A percentile compares a stretch with the other conserved stretches of the same genome.
phyloP scores from a whole-genome alignment of 2,329 filamentous ascomycete species.

The Aspergillus fumigatiaffinis region DNA sequence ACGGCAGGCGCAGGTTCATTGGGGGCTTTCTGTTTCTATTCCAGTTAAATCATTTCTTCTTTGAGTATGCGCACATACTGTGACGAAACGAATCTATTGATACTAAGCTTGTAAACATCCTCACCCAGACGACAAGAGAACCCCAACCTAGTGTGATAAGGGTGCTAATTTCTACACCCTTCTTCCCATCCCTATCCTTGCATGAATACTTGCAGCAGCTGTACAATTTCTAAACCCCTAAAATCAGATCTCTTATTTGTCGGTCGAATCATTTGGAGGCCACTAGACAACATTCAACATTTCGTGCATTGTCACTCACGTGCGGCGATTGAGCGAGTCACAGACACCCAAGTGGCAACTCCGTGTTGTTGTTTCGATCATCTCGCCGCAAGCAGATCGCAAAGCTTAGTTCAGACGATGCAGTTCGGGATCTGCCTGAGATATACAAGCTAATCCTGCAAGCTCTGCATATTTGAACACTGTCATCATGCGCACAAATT shows the following conservation, averaged over 20 bases:
- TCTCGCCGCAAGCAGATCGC: slow-evolving; percentile 10
- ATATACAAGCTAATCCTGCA: neutral
- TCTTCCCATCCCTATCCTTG: neutral
- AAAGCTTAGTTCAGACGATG: neutral
- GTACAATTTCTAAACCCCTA: neutral
- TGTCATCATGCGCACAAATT: neutral
- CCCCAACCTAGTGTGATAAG: neutral
- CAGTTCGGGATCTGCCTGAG: neutral
- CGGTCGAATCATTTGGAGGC: neutral
- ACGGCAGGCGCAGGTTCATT: slow-evolving; percentile 18
- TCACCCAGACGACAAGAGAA: neutral
- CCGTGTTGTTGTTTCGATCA: slow-evolving; percentile 5
- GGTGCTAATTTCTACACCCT: neutral
- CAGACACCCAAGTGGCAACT: slow-evolving; percentile 13
- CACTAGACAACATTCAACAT: neutral
- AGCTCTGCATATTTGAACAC: neutral
- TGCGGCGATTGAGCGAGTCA: slow-evolving; percentile 11
- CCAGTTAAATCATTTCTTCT: neutral
- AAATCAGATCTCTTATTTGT: neutral
- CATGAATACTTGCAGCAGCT: neutral
- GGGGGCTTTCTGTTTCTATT: slow-evolving; percentile 8
- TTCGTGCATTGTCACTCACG: neutral
- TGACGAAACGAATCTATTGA: neutral
- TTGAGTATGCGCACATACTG: neutral
- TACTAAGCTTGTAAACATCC: neutral